A percentile compares a stretch with the other conserved stretches of the same genome.
phyloP scores from a whole-genome alignment of 108 stramenopile genomes.

The Aureococcus anophagefferens region DNA sequence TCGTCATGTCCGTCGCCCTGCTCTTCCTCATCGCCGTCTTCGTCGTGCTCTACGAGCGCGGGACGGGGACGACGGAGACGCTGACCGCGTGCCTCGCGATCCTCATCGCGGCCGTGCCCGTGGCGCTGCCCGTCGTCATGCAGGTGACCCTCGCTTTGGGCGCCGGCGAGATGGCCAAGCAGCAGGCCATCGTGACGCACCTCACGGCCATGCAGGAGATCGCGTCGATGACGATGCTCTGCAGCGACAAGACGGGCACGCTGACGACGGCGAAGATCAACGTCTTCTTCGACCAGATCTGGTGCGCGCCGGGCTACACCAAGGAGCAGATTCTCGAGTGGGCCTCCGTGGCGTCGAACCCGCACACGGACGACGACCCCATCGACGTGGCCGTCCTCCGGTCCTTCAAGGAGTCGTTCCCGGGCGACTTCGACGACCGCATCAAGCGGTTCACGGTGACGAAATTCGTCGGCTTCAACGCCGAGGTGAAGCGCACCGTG shows the following conservation, averaged over 20 bases:
- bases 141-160: conserved; percentile 70
- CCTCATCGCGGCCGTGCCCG: conserved; percentile 70
- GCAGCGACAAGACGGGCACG: conserved; percentile 78
- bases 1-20: conserved; percentile 42
- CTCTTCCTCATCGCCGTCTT: conserved; percentile 51
- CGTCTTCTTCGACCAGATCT: conserved; percentile 42
- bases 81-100: conserved; percentile 39
- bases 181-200: conserved; percentile 66
- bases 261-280: conserved; percentile 71
- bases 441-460: background rate
- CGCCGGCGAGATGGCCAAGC: conserved; percentile 59
- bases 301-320: conserved; percentile 37
- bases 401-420: background rate
- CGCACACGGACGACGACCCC: conserved; percentile 71
- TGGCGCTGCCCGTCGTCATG: conserved; percentile 67
- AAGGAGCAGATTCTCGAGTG: conserved; percentile 45
- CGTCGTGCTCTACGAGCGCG: conserved; percentile 12
- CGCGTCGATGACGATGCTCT: conserved; percentile 64
- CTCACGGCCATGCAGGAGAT: conserved; percentile 76
- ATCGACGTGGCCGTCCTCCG: conserved; percentile 62
- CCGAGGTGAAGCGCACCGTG: conserved; percentile 34
- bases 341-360: conserved; percentile 55
- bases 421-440: background rate
- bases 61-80: conserved; percentile 13
- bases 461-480: conserved; percentile 17